Conservation (phyloP, 169 alveolate genomes). For the Haemoproteus tartakovskyi region DNA sequence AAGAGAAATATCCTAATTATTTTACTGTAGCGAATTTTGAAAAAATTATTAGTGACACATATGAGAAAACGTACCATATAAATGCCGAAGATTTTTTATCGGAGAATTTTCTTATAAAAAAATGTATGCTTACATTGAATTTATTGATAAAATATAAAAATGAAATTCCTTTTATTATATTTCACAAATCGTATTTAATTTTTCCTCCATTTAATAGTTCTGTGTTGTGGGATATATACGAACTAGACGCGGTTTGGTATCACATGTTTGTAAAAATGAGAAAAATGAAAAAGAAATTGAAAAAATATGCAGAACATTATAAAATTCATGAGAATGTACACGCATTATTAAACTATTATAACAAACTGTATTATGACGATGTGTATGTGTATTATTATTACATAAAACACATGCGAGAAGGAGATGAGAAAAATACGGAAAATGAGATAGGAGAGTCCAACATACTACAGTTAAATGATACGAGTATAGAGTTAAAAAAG, state of each 20-base stretch:
- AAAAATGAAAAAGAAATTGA: conserved; percentile 7
- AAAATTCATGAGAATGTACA: conserved; percentile 1
- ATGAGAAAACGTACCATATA: conserved; percentile 68
- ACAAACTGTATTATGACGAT: conserved; percentile 49
- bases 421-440: not conserved
- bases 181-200: conserved; percentile 76
- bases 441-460: not conserved
- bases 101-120: conserved; percentile 30
- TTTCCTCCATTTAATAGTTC: conserved; percentile 80
- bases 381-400: conserved; percentile 30
- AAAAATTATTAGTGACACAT: conserved; percentile 58
- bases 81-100: conserved; percentile 22
- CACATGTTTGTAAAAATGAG: conserved; percentile 9
- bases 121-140: conserved; percentile 70
- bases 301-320: not conserved
- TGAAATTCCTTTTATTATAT: conserved; percentile 78
- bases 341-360: conserved; percentile 10
- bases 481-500: too few species aligned
- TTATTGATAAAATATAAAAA: conserved; percentile 75
- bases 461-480: not conserved
- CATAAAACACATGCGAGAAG: not conserved
- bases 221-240: conserved; percentile 79
- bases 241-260: conserved; percentile 69
- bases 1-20: conserved; percentile 71
- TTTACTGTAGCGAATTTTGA: conserved; percentile 68